A percentile compares a stretch with the other conserved stretches of the same genome.
These are phyloP conservation scores for Fraxinus ornus DNA, from an alignment of 305 asterid species.

Conservation along the genomic window DNA sequence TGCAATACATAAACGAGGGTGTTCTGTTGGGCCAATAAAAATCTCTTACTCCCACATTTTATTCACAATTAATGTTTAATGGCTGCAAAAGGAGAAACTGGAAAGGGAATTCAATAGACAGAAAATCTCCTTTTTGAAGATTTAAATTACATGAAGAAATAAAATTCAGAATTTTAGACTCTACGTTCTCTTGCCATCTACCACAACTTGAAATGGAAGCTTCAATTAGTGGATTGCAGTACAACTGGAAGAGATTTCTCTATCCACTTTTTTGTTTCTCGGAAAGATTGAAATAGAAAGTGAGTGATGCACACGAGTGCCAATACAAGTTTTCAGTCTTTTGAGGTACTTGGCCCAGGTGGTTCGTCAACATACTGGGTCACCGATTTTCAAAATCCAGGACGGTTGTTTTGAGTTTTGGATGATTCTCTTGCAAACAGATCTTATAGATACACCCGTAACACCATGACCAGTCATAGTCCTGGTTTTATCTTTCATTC, in stretches of 20 bases:
- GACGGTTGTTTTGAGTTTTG: not conserved
- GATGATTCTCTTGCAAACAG: not conserved
- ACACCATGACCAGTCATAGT: not conserved
- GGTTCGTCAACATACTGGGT: not conserved
- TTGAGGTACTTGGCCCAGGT: not conserved
- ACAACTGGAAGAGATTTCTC: not conserved
- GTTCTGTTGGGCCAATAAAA: not conserved
- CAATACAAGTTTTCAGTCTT: not conserved
- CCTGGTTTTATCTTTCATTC: slow-evolving; percentile 1
- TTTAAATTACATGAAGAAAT: not conserved
- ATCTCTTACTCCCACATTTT: not conserved
- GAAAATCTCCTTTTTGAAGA: not conserved
- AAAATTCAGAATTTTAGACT: not conserved
- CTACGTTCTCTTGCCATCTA: not conserved
- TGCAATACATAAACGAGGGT: not conserved
- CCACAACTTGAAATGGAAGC: not conserved
- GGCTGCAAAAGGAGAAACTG: not conserved
- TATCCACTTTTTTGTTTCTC: not conserved
- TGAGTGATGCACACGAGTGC: not conserved
- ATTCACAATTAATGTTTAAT: not conserved
- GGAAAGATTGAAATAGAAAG: not conserved
- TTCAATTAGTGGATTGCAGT: not conserved
- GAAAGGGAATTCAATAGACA: not conserved
- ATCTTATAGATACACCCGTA: not conserved
- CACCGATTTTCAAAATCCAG: not conserved